Conservation (phyloP, 805 yeast species). For the Saccharomycopsis synnaedendra region DNA sequence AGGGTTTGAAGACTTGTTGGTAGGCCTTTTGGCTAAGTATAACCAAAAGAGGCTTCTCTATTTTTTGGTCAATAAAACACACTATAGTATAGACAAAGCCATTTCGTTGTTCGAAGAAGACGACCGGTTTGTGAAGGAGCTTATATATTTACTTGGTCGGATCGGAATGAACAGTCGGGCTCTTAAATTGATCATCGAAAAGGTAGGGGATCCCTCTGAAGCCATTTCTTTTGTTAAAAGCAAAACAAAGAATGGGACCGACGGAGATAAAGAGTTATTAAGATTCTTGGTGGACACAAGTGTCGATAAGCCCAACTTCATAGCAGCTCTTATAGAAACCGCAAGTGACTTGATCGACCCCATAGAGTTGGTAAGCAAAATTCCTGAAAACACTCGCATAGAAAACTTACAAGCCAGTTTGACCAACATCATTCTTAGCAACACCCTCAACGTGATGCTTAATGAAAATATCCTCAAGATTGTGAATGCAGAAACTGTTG, state of each 20-base stretch:
- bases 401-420: slow-evolving; percentile 55
- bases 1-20: slow-evolving; percentile 55
- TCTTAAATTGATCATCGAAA: slow-evolving; percentile 60
- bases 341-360: slow-evolving; percentile 61
- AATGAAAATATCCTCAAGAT: slow-evolving; percentile 45
- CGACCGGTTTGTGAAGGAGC: slow-evolving; percentile 44
- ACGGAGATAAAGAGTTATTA: slow-evolving; percentile 74
- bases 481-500: slow-evolving; percentile 39
- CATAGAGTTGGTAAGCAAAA: slow-evolving; percentile 50
- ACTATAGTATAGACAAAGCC: slow-evolving; percentile 61
- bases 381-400: slow-evolving; percentile 52
- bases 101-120: slow-evolving; percentile 34
- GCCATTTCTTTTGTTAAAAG: slow-evolving; percentile 69
- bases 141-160: slow-evolving; percentile 71
- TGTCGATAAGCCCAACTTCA: slow-evolving; percentile 61
- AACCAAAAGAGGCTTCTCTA: slow-evolving; percentile 32
- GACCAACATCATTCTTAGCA: slow-evolving; percentile 48
- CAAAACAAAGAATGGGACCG: slow-evolving; percentile 37
- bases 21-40: slow-evolving; percentile 32
- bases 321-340: slow-evolving; percentile 58
- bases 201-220: slow-evolving; percentile 63
- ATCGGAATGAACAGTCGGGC: slow-evolving; percentile 77
- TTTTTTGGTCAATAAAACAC: slow-evolving; percentile 46
- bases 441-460: slow-evolving; percentile 42
- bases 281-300: slow-evolving; percentile 61